A percentile compares a stretch with the other conserved stretches of the same genome.
Evolutionary conservation across 805 yeast genomes (phyloP).

Genomic region (Nakazawaea molendinolei): DNA sequence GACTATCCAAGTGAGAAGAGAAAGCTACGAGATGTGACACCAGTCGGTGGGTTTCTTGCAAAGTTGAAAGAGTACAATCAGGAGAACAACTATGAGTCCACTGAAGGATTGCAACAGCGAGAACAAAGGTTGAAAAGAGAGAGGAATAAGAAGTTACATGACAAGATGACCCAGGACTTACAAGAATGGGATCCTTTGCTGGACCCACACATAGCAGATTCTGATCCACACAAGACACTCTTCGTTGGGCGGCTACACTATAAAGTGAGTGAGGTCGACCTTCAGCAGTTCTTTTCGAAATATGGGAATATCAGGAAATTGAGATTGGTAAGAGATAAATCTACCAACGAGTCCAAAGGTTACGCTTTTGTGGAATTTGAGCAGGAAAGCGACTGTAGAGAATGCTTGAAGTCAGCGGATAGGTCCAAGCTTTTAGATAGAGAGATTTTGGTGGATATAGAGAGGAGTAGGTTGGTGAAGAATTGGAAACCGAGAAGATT

Average conservation of each 20-base stretch:
- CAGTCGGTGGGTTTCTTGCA: conserved; percentile 31
- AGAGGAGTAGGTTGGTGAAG: conserved; percentile 58
- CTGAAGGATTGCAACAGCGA: conserved; percentile 26
- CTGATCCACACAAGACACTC: conserved; percentile 71
- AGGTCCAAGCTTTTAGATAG: conserved; percentile 46
- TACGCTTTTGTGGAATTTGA: conserved; percentile 79
- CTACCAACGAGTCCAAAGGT: conserved; percentile 57
- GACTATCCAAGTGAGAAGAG: conserved; percentile 46
- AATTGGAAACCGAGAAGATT: conserved; percentile 69
- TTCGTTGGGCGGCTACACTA: conserved; percentile 73
- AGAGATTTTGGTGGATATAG: conserved; percentile 61
- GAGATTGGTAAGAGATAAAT: conserved; percentile 49
- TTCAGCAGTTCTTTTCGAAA: conserved; percentile 51
- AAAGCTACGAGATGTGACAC: conserved; percentile 38
- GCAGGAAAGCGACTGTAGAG: conserved; percentile 49
- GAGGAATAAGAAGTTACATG: conserved; percentile 17
- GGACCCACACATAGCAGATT: conserved; percentile 50
- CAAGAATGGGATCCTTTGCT: conserved; percentile 45
- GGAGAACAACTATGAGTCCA: conserved; percentile 21
- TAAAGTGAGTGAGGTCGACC: conserved; percentile 55
- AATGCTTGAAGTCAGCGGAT: conserved; percentile 56
- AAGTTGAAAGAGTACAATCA: conserved; percentile 23
- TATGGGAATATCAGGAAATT: conserved; percentile 67
- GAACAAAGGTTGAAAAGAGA: conserved; percentile 22
- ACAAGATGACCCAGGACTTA: conserved; percentile 28